A percentile compares a stretch with the other conserved stretches of the same genome.
These are phyloP conservation scores for Microbotryomycetes sp. DNA, from an alignment of 1,284 basidiomycete species.

Conservation along the genomic window DNA sequence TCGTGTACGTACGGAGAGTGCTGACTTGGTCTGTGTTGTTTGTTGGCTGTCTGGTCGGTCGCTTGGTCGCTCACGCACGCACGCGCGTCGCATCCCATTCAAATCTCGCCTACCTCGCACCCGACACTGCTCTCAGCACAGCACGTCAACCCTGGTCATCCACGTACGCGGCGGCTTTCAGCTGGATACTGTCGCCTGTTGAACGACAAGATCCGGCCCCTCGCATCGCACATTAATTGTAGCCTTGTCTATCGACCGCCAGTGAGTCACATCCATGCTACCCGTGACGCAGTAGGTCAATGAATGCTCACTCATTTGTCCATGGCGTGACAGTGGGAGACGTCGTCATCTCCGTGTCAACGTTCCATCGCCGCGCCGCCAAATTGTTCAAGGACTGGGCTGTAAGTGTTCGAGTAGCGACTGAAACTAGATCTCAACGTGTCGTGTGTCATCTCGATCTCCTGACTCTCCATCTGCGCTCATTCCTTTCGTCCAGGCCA, in stretches of 20 bases:
- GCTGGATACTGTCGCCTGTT: neutral
- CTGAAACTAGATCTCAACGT: constrained; percentile 6
- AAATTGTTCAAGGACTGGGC: constrained; percentile 17
- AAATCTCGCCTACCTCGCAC: too few species aligned
- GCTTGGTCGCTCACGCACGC: too few species aligned
- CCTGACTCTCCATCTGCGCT: neutral
- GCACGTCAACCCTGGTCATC: too few species aligned
- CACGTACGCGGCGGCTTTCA: neutral
- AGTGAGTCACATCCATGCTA: neutral
- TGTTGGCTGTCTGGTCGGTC: too few species aligned
- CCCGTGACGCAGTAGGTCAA: neutral
- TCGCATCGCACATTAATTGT: too few species aligned
- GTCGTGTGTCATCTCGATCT: neutral
- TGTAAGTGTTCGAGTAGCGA: constrained; percentile 7
- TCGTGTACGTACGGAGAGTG: too few species aligned
- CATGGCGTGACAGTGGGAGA: constrained; percentile 22
- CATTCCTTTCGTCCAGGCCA: neutral
- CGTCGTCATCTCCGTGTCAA: constrained; percentile 28
- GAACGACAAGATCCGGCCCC: neutral
- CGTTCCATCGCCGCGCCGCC: constrained; percentile 30
- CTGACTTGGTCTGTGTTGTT: too few species aligned
- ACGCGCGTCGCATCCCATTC: too few species aligned
- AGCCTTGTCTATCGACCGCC: neutral
- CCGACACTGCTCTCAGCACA: too few species aligned
- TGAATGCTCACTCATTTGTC: neutral